Conservation (phyloP, 768 basidiomycete genomes). For the Boletus reticulatus region DNA sequence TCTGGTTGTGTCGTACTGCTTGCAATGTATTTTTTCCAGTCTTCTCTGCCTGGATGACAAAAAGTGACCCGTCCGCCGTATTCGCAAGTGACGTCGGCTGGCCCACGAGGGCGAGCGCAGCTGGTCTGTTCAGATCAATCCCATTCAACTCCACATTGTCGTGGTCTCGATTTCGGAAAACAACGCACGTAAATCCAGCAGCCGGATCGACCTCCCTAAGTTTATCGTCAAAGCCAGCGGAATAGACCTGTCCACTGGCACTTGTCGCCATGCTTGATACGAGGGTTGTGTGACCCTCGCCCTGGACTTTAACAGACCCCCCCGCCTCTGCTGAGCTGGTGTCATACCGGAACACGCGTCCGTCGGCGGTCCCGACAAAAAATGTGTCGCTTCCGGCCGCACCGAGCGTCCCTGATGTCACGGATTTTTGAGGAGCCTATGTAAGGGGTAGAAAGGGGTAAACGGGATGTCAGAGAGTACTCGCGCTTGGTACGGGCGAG, state of each 20-base stretch:
- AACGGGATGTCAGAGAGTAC: not conserved
- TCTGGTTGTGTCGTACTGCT: slow-evolving; percentile 69
- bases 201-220: slow-evolving; percentile 60
- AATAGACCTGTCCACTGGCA: slow-evolving; percentile 53
- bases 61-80: slow-evolving; percentile 58
- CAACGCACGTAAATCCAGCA: slow-evolving; percentile 26
- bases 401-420: slow-evolving; percentile 58
- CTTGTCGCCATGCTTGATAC: slow-evolving; percentile 59
- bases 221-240: slow-evolving; percentile 78
- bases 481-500: not conserved
- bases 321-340: slow-evolving; percentile 19
- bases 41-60: slow-evolving; percentile 49
- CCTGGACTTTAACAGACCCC: slow-evolving; percentile 44
- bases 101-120: slow-evolving; percentile 48
- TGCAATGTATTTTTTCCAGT: slow-evolving; percentile 47
- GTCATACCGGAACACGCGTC: slow-evolving; percentile 67
- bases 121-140: slow-evolving; percentile 39
- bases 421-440: slow-evolving; percentile 78
- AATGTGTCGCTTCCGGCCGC: slow-evolving; percentile 52
- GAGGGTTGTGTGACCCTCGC: slow-evolving; percentile 68
- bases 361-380: slow-evolving; percentile 78
- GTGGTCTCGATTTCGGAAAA: slow-evolving; percentile 7
- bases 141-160: not conserved
- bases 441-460: not conserved
- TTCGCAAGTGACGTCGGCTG: slow-evolving; percentile 71